phyloP scores from a whole-genome alignment of 176 grass and related monocot species.

The Zea luxurians region DNA sequence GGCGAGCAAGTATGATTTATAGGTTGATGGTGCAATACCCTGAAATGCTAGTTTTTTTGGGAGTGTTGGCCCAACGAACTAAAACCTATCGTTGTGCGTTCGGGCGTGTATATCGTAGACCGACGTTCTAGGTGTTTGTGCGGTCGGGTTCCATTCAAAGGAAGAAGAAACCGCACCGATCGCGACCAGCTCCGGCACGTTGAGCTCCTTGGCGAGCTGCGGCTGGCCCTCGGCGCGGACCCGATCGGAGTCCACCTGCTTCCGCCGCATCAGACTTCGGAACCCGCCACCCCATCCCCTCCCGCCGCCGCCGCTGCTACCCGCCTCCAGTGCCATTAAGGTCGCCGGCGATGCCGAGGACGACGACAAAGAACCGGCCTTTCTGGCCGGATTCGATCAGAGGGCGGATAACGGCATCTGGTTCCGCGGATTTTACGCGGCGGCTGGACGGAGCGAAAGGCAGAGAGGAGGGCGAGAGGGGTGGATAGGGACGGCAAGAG shows the following conservation, averaged over 20 bases:
- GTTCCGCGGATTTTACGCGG: background rate
- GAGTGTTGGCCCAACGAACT: too few species aligned
- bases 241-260: conserved; percentile 92
- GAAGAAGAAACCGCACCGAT: conserved; percentile 54
- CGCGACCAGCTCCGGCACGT: conserved; percentile 59
- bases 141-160: background rate
- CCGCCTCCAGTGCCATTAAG: conserved; percentile 52
- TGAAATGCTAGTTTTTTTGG: too few species aligned
- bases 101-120: too few species aligned
- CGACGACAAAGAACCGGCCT: background rate
- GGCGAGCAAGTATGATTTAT: too few species aligned
- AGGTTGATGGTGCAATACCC: too few species aligned
- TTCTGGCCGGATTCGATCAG: conserved; percentile 35
- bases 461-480: conserved; percentile 8
- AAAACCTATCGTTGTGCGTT: too few species aligned
- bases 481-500: conserved; percentile 13
- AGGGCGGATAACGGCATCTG: conserved; percentile 28
- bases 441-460: background rate
- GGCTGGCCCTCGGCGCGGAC: conserved; percentile 46
- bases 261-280: conserved; percentile 69
- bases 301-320: conserved; percentile 26
- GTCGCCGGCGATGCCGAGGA: background rate
- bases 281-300: conserved; percentile 39
- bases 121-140: too few species aligned
- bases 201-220: conserved; percentile 86